These are phyloP conservation scores for Fusarium subglutinans DNA, from an alignment of 2,329 filamentous ascomycete species.

Conservation along the genomic window DNA sequence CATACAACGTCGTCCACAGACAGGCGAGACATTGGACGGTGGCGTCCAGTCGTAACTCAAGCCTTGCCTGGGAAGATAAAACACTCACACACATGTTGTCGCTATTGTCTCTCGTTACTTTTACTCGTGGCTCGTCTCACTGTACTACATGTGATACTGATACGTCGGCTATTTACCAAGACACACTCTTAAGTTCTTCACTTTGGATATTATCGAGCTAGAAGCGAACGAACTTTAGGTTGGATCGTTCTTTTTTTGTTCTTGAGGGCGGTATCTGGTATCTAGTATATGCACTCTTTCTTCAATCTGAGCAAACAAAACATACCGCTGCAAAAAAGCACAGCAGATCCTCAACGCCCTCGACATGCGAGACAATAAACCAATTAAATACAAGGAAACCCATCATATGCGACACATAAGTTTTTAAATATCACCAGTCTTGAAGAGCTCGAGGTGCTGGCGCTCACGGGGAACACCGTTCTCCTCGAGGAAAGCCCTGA, in stretches of 20 bases:
- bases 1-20: slow-evolving; percentile 11
- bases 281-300: slow-evolving; percentile 26
- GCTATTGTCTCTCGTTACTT: slow-evolving; percentile 23
- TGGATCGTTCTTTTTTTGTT: neutral
- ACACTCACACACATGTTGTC: neutral
- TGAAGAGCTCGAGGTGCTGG: slow-evolving; percentile 75
- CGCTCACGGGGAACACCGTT: slow-evolving; percentile 66
- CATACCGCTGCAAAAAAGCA: slow-evolving; percentile 2
- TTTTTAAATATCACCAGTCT: slow-evolving; percentile 56
- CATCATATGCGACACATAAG: neutral
- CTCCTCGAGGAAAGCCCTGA: slow-evolving; percentile 60
- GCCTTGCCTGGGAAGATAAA: slow-evolving; percentile 5
- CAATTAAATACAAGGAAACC: neutral
- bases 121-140: slow-evolving; percentile 25
- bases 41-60: slow-evolving; percentile 32
- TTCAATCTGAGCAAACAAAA: slow-evolving; percentile 16
- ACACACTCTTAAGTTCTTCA: neutral
- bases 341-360: slow-evolving; percentile 31
- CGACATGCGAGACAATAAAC: slow-evolving; percentile 18
- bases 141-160: slow-evolving; percentile 3
- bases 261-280: slow-evolving; percentile 13
- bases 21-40: slow-evolving; percentile 33
- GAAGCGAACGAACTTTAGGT: neutral
- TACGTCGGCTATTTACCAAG: slow-evolving; percentile 16
- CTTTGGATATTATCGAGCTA: neutral